phyloP scores from a whole-genome alignment of 2,329 filamentous ascomycete species.

The Thelonectria blattea region DNA sequence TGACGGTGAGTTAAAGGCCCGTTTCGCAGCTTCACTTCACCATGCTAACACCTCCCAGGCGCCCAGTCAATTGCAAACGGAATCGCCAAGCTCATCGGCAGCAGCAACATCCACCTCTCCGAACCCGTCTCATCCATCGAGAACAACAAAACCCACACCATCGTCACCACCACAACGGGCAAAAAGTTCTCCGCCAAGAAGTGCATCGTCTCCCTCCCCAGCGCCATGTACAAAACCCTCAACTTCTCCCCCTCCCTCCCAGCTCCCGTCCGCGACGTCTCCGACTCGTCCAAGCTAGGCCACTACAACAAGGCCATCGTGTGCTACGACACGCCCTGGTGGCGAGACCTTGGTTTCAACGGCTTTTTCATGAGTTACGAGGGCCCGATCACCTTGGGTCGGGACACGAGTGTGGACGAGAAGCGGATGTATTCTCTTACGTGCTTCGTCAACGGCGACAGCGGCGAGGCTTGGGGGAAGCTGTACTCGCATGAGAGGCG shows the following conservation, averaged over 20 bases:
- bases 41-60: constrained; percentile 20
- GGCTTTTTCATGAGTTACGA: constrained; percentile 48
- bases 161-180: constrained; percentile 31
- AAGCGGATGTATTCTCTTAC: constrained; percentile 44
- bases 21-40: not conserved
- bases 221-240: constrained; percentile 53
- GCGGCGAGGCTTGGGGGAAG: constrained; percentile 45
- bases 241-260: constrained; percentile 54
- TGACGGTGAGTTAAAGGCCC: constrained; percentile 21
- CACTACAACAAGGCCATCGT: constrained; percentile 52
- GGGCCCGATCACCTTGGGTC: constrained; percentile 47
- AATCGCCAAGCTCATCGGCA: constrained; percentile 38
- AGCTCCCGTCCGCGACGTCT: constrained; percentile 41
- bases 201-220: constrained; percentile 56
- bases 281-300: constrained; percentile 45
- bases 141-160: constrained; percentile 21
- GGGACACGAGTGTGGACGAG: constrained; percentile 48
- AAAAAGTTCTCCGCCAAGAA: constrained; percentile 44
- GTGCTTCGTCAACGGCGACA: constrained; percentile 49
- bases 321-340: constrained; percentile 43
- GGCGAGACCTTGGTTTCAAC: constrained; percentile 43
- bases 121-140: constrained; percentile 35
- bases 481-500: constrained; percentile 37
- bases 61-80: constrained; percentile 36
- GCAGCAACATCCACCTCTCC: constrained; percentile 23